phyloP scores from a whole-genome alignment of 306 rosid genomes.

The Senna siamea region DNA sequence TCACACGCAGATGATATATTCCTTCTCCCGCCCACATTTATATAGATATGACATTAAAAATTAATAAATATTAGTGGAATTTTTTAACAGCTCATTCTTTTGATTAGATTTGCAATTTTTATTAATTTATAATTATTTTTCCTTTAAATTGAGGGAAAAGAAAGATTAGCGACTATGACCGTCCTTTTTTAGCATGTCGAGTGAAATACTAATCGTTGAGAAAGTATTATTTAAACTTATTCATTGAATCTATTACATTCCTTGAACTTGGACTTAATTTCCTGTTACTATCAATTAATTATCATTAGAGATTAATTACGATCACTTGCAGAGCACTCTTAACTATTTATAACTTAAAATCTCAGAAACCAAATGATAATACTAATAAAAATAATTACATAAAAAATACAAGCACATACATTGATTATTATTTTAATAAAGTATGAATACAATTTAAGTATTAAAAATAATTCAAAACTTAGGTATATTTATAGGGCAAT shows the following conservation, averaged over 20 bases:
- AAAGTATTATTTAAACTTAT: not conserved
- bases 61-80: too few species aligned
- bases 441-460: too few species aligned
- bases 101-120: not conserved
- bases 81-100: too few species aligned
- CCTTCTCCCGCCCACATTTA: too few species aligned
- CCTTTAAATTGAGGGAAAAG: not conserved
- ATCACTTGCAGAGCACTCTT: not conserved
- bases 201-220: too few species aligned
- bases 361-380: not conserved
- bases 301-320: not conserved
- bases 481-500: too few species aligned
- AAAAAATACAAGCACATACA: too few species aligned
- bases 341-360: not conserved
- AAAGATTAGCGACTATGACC: not conserved
- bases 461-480: too few species aligned
- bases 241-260: not conserved
- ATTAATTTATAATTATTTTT: not conserved
- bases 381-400: not conserved
- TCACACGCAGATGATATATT: too few species aligned
- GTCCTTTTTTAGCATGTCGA: too few species aligned
- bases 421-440: too few species aligned
- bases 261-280: slow-evolving; percentile 4
- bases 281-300: not conserved
- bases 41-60: too few species aligned